Percentiles rank a stretch among this genome's conserved stretches.
phyloP scores from a whole-genome alignment of 2,329 filamentous ascomycete genomes.

The Macrophomina phaseolina region DNA sequence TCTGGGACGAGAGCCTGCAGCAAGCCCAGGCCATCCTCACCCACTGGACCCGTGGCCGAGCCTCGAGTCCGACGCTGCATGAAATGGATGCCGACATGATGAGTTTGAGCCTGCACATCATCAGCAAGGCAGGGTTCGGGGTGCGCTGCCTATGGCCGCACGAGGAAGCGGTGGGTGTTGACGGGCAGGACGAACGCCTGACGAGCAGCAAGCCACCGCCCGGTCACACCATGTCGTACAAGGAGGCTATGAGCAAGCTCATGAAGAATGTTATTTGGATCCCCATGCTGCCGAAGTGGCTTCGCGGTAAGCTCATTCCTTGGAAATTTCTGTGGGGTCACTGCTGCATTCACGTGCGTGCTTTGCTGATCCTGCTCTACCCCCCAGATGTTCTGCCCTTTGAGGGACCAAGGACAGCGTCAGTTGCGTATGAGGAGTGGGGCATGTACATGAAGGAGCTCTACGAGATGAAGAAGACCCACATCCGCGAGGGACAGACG shows the following conservation, averaged over 20 bases:
- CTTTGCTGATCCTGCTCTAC: conserved; percentile 3
- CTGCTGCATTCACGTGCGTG: background rate
- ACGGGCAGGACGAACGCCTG: conserved; percentile 36
- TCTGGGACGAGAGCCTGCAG: conserved; percentile 67
- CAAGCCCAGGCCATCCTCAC: conserved; percentile 58
- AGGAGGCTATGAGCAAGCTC: conserved; percentile 64
- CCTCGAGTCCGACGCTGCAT: conserved; percentile 52
- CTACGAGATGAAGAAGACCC: conserved; percentile 64
- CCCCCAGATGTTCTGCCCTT: conserved; percentile 19
- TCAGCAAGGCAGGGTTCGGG: conserved; percentile 75
- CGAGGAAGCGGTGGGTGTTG: conserved; percentile 54
- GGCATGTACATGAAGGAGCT: conserved; percentile 73
- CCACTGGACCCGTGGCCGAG: conserved; percentile 40
- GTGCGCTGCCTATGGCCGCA: conserved; percentile 63
- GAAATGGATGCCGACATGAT: conserved; percentile 70
- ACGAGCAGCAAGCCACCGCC: conserved; percentile 40
- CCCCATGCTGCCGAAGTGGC: conserved; percentile 63
- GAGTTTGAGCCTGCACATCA: conserved; percentile 64
- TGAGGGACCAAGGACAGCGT: conserved; percentile 26
- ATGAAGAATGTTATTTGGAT: conserved; percentile 69
- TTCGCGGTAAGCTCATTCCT: conserved; percentile 54
- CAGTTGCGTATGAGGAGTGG: conserved; percentile 58
- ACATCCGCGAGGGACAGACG: conserved; percentile 43
- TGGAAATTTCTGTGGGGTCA: background rate
- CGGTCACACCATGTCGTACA: conserved; percentile 65